Evolutionary conservation across 805 yeast genomes (phyloP).

Genomic region (Kluyveromyces dobzhanskii): DNA sequence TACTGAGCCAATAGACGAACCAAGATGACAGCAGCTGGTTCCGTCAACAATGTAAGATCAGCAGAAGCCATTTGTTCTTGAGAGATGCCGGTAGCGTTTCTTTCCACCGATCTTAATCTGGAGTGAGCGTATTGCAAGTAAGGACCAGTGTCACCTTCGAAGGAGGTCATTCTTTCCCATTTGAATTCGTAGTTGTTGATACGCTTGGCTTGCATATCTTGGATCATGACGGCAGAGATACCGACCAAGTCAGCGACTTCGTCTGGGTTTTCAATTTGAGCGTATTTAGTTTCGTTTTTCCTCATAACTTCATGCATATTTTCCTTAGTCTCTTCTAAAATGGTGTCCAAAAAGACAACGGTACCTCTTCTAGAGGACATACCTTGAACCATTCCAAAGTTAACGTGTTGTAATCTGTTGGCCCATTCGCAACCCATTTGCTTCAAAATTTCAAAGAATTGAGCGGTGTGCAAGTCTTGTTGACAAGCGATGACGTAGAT

Average conservation of each 20-base stretch:
- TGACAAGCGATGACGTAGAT: constrained; percentile 92
- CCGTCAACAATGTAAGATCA: constrained; percentile 55
- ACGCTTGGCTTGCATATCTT: constrained; percentile 97
- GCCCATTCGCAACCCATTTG: constrained; percentile 91
- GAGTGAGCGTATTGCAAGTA: constrained; percentile 98
- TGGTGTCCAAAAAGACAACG: constrained; percentile 93
- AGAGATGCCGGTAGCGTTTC: constrained; percentile 55
- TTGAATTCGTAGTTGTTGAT: constrained; percentile 92
- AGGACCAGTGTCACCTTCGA: constrained; percentile 99
- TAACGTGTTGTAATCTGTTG: constrained; percentile 66
- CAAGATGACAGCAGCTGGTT: constrained; percentile 62
- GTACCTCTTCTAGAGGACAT: constrained; percentile 99
- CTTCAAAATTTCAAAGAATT: constrained; percentile 87
- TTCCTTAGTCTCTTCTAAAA: constrained; percentile 85
- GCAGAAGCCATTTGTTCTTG: constrained; percentile 38
- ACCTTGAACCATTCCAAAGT: constrained; percentile 96
- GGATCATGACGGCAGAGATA: constrained; percentile 96
- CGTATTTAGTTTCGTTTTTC: constrained; percentile 81
- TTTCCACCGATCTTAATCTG: constrained; percentile 87
- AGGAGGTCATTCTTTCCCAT: constrained; percentile 97
- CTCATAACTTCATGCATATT: constrained; percentile 96
- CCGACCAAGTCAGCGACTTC: constrained; percentile 93
- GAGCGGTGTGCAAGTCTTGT: constrained; percentile 91
- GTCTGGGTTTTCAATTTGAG: constrained; percentile 90
- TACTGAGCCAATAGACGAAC: constrained; percentile 77